These are phyloP conservation scores for Didymellaceae sp. DNA, from an alignment of 2,329 filamentous ascomycete genomes.

Conservation along the genomic window DNA sequence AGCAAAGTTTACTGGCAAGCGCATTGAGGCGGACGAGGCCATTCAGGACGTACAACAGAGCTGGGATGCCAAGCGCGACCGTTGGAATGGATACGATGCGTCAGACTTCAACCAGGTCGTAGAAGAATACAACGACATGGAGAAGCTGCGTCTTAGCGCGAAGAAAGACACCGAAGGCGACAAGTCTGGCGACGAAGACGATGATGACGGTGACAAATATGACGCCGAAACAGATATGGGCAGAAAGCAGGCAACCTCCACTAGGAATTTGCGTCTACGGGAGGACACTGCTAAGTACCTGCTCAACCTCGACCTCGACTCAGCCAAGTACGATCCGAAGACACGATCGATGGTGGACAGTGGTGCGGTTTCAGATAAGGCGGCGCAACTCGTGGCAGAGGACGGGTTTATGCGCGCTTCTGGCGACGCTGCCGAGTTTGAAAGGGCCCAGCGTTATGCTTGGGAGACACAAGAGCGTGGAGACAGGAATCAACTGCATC, in stretches of 20 bases:
- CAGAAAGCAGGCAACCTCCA: slow-evolving; percentile 87
- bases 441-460: slow-evolving; percentile 84
- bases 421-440: slow-evolving; percentile 92
- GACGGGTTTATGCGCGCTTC: slow-evolving; percentile 89
- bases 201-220: slow-evolving; percentile 70
- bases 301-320: slow-evolving; percentile 92
- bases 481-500: slow-evolving; percentile 79
- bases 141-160: slow-evolving; percentile 68
- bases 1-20: slow-evolving; percentile 87
- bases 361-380: slow-evolving; percentile 79
- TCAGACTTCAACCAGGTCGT: slow-evolving; percentile 86
- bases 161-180: slow-evolving; percentile 48
- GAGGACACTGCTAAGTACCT: slow-evolving; percentile 98
- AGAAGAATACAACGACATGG: slow-evolving; percentile 85
- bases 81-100: slow-evolving; percentile 97
- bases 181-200: slow-evolving; percentile 55
- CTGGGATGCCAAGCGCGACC: slow-evolving; percentile 96
- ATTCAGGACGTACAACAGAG: slow-evolving; percentile 85
- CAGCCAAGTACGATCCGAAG: slow-evolving; percentile 97
- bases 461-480: slow-evolving; percentile 93
- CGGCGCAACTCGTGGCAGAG: slow-evolving; percentile 84
- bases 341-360: slow-evolving; percentile 88
- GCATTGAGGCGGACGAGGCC: slow-evolving; percentile 91
- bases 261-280: slow-evolving; percentile 85
- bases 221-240: slow-evolving; percentile 98